Base-by-base conservation (phyloP, 768 basidiomycete species). In the Mycena belliarum region DNA sequence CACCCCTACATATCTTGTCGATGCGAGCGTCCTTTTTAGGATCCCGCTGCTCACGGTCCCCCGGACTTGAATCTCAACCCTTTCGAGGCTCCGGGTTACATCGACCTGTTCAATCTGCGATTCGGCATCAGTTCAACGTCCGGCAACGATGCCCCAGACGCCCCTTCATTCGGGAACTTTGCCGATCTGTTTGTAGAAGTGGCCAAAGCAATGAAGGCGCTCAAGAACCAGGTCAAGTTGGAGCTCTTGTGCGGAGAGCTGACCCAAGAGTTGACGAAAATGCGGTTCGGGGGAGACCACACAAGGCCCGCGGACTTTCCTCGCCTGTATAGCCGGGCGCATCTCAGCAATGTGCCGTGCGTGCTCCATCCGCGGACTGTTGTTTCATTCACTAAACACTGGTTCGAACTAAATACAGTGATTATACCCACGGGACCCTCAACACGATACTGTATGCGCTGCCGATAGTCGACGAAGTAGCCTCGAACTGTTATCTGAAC, bases 381-480 rank as follows among this genome's bases (percentile, higher is more conserved):
- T 43, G 21, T 28, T 9, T 16, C 4, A n/a, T 46, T n/a, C 23
- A 18, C 23, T n/a, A 6, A 52, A 43, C 40, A 38, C 44, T 18
- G 37, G 25, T 37, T 23, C 1, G 42, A n/a, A n/a, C n/a, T n/a
- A n/a, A n/a, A n/a, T n/a, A 41, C 12, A 56, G 55, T 3, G 55
- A 56, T 37, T 56, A 56, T 44, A 56, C 55, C 18, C 55, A 56
- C 21, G 55, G 55, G 18, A 49, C 55, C 18, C 48, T 56, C 25
- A 56, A 49, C 29, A 49, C 40, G 4, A 44, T 56, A n/a, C 26
- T 56, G 8, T 56, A 56, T 15, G 48, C 48, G 1, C 47, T 56
- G 20, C 48, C 55, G 2, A 33, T 56, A 6, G n/a, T 56, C n/a
- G 25, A 56, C 21, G 47, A 49, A 41, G 55, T 49, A 3, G 28